phyloP scores from a whole-genome alignment of 495 filamentous ascomycete genomes.

The Astrocystis sublimbata region DNA sequence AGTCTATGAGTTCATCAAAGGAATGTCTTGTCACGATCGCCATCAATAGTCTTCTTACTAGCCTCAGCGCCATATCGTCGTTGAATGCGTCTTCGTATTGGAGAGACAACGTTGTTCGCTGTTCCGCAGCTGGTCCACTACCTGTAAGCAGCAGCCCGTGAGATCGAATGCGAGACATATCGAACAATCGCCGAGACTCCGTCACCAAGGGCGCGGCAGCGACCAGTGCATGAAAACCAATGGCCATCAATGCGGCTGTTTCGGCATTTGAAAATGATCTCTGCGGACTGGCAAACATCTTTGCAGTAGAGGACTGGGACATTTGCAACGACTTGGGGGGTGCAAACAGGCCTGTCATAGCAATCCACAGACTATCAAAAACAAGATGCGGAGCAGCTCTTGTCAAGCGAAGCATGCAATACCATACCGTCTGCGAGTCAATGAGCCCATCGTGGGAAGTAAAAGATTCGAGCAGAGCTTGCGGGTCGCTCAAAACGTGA shows the following conservation, averaged over 20 bases:
- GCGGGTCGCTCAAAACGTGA: conserved; percentile 67
- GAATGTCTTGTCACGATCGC: conserved; percentile 51
- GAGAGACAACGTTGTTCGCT: conserved; percentile 48
- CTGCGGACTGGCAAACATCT: conserved; percentile 40
- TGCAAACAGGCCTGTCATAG: conserved; percentile 65
- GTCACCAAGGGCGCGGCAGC: conserved; percentile 52
- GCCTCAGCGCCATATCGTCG: conserved; percentile 50
- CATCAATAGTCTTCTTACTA: conserved; percentile 52
- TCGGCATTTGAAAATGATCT: conserved; percentile 43
- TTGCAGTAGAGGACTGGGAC: conserved; percentile 41
- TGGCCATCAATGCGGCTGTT: conserved; percentile 51
- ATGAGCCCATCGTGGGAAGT: conserved; percentile 45
- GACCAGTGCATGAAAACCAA: conserved; percentile 56
- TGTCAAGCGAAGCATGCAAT: conserved; percentile 54
- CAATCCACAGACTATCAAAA: conserved; percentile 76
- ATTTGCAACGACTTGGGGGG: conserved; percentile 59
- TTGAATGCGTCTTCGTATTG: conserved; percentile 59
- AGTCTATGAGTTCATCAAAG: conserved; percentile 47
- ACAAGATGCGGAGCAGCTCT: conserved; percentile 56
- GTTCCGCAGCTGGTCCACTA: conserved; percentile 36
- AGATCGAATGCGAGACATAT: conserved; percentile 55
- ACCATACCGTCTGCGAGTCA: conserved; percentile 54
- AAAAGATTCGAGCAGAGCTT: conserved; percentile 67
- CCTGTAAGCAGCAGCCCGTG: conserved; percentile 43
- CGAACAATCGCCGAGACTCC: conserved; percentile 43